Evolutionary conservation across 2,329 filamentous ascomycete genomes (phyloP).

Genomic region (Exutisphaerella laricina): DNA sequence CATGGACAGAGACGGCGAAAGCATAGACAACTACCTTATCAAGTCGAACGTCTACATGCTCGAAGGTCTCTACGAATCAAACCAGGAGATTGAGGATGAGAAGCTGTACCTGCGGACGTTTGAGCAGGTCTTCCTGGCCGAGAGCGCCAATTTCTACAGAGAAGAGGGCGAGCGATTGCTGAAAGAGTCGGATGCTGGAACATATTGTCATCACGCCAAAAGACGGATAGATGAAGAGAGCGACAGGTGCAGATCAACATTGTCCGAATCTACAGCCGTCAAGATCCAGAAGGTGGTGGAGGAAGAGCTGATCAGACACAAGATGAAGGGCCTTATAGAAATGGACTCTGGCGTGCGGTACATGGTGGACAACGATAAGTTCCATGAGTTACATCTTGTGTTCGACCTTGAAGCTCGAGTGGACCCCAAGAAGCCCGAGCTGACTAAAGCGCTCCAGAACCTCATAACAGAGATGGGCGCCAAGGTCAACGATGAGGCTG

Average conservation of each 20-base stretch:
- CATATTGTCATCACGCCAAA: constrained; percentile 73
- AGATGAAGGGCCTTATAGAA: constrained; percentile 74
- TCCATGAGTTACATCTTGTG: constrained; percentile 71
- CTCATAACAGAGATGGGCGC: constrained; percentile 73
- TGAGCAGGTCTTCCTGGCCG: constrained; percentile 68
- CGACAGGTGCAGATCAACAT: constrained; percentile 74
- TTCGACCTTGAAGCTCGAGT: constrained; percentile 75
- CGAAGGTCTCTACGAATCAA: constrained; percentile 76
- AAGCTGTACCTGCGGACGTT: constrained; percentile 82
- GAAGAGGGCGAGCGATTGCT: constrained; percentile 69
- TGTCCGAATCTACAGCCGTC: constrained; percentile 64
- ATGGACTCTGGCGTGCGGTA: constrained; percentile 80
- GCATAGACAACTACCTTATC: constrained; percentile 76
- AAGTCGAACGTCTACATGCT: constrained; percentile 85
- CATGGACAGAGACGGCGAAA: constrained; percentile 85
- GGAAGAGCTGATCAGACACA: constrained; percentile 67
- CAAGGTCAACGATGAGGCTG: constrained; percentile 69
- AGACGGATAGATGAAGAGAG: constrained; percentile 73
- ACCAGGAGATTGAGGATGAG: constrained; percentile 68
- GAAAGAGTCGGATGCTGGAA: constrained; percentile 69
- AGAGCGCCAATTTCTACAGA: constrained; percentile 68
- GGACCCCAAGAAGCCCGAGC: constrained; percentile 63
- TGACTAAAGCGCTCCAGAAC: constrained; percentile 65
- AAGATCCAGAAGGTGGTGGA: constrained; percentile 77
- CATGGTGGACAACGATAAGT: constrained; percentile 87